Percentiles rank a stretch among this genome's conserved stretches.
Evolutionary conservation across 2,329 filamentous ascomycete species (phyloP).

Genomic region (Neonectria neomacrospora): DNA sequence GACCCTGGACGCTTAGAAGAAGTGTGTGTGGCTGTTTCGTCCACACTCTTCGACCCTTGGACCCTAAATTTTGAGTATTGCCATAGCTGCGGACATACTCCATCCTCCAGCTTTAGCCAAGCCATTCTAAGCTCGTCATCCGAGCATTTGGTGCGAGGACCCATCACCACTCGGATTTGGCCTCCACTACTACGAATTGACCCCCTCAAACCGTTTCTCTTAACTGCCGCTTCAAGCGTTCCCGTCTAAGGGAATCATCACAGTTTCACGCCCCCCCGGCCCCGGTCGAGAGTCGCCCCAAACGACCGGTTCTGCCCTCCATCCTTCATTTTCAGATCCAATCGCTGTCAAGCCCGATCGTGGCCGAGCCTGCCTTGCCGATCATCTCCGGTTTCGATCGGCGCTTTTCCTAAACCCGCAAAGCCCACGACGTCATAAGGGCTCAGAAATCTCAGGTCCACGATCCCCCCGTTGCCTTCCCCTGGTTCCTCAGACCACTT

Average conservation of each 20-base stretch:
- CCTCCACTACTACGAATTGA: not conserved
- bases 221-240: constrained; percentile 31
- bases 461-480: constrained; percentile 38
- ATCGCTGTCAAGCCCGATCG: constrained; percentile 34
- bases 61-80: not conserved
- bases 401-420: constrained; percentile 44
- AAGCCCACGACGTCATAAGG: constrained; percentile 38
- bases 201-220: not conserved
- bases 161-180: not conserved
- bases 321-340: constrained; percentile 26
- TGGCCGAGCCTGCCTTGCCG: constrained; percentile 38
- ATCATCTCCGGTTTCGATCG: constrained; percentile 49
- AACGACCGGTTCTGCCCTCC: constrained; percentile 29
- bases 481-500: constrained; percentile 28
- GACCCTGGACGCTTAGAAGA: not conserved
- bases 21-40: constrained; percentile 11
- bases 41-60: constrained; percentile 11
- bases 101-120: not conserved
- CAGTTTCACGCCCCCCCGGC: constrained; percentile 22
- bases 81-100: not conserved
- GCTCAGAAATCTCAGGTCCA: constrained; percentile 31
- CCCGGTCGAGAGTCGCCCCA: constrained; percentile 21
- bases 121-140: not conserved
- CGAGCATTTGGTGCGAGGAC: not conserved
- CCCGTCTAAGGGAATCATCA: not conserved